Evolutionary conservation across 768 basidiomycete species (phyloP).

Genomic region (Exidia glandulosa): DNA sequence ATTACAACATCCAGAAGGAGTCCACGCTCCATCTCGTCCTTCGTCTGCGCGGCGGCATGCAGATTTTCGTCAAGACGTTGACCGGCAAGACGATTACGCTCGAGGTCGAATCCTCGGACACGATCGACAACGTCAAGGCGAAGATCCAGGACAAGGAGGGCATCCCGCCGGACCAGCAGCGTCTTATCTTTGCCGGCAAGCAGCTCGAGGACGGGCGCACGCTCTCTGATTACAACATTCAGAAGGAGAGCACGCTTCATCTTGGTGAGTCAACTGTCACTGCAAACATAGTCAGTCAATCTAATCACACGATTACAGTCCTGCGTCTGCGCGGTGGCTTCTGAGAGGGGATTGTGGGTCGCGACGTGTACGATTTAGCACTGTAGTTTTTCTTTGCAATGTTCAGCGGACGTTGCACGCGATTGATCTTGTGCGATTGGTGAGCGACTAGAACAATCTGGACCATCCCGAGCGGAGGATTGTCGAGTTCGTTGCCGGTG

Average conservation of each 20-base stretch:
- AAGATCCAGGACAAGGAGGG: conserved; percentile 78
- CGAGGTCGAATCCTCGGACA: conserved; percentile 66
- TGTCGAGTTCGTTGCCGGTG: not conserved
- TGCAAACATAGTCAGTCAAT: not conserved
- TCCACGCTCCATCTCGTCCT: conserved; percentile 34
- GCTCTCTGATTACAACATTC: conserved; percentile 67
- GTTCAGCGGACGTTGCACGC: not conserved
- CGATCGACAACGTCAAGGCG: conserved; percentile 66
- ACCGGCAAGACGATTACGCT: conserved; percentile 71
- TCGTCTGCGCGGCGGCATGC: conserved; percentile 62
- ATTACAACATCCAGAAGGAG: conserved; percentile 33
- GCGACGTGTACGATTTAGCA: not conserved
- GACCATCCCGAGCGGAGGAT: not conserved
- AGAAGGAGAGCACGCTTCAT: conserved; percentile 64
- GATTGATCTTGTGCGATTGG: not conserved
- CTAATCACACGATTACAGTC: conserved; percentile 21
- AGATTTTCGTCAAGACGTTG: conserved; percentile 60
- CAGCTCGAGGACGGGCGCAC: conserved; percentile 72
- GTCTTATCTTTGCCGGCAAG: conserved; percentile 73
- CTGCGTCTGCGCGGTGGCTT: conserved; percentile 71
- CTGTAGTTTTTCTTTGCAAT: not conserved
- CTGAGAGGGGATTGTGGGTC: not conserved
- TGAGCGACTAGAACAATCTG: not conserved
- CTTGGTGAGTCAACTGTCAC: conserved; percentile 20
- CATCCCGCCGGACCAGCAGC: conserved; percentile 68